A percentile compares a stretch with the other conserved stretches of the same genome.
Conservation (phyloP, 805 yeast species). For the Wickerhamiella australiensis region DNA sequence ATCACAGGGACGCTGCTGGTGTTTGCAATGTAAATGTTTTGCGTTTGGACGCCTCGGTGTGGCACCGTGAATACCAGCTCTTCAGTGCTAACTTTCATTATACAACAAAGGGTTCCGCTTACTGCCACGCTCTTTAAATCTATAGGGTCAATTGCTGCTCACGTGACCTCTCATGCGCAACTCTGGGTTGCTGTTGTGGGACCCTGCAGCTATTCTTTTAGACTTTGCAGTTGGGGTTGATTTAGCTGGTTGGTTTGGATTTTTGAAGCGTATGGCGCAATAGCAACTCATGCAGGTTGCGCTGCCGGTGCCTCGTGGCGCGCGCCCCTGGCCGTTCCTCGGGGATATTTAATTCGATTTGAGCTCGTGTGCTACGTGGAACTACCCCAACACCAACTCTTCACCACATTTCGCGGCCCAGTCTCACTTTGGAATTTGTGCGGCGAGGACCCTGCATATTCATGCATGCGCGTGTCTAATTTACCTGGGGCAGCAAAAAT, state of each 20-base stretch:
- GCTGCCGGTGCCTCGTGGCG: neutral
- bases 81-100: slow-evolving; percentile 5
- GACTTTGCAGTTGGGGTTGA: neutral
- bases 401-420: too few relatives aligned
- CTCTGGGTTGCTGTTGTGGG: neutral
- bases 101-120: neutral
- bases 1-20: slow-evolving; percentile 54
- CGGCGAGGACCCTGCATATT: neutral
- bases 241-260: neutral
- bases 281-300: neutral
- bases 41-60: slow-evolving; percentile 25
- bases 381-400: too few relatives aligned
- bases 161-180: slow-evolving; percentile 9
- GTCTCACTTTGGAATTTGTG: neutral
- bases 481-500: slow-evolving; percentile 1
- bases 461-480: slow-evolving; percentile 3
- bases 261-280: neutral
- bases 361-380: too few relatives aligned
- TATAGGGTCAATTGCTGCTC: slow-evolving; percentile 9
- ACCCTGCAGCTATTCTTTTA: neutral
- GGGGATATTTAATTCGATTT: too few relatives aligned
- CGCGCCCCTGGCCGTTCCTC: too few relatives aligned
- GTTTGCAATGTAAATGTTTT: slow-evolving; percentile 23
- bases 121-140: slow-evolving; percentile 1
- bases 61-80: slow-evolving; percentile 3